These are phyloP conservation scores for Cryptosporidium ubiquitum DNA, from an alignment of 169 alveolate species.

Conservation along the genomic window DNA sequence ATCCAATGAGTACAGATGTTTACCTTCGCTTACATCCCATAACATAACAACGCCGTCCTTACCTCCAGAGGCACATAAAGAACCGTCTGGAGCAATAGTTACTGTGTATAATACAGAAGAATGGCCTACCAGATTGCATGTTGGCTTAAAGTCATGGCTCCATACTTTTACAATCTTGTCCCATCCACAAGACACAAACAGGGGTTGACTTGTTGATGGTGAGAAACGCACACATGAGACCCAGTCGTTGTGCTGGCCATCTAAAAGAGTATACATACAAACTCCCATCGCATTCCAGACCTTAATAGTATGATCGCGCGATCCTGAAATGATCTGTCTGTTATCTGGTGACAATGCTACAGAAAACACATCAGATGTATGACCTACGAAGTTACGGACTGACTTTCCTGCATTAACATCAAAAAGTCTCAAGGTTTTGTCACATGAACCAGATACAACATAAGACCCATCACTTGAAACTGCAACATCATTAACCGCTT, in stretches of 20 bases:
- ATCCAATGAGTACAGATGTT: constrained; percentile 92
- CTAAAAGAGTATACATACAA: constrained; percentile 94
- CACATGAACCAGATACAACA: constrained; percentile 95
- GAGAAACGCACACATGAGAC: constrained; percentile 96
- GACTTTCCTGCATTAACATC: constrained; percentile 91
- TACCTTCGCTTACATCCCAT: constrained; percentile 96
- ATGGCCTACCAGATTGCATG: constrained; percentile 94
- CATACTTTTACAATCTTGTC: constrained; percentile 94
- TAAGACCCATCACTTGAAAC: constrained; percentile 93
- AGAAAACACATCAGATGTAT: constrained; percentile 93
- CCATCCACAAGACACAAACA: constrained; percentile 97
- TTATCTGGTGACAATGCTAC: constrained; percentile 98
- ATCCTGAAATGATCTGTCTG: constrained; percentile 98
- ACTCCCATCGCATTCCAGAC: constrained; percentile 98
- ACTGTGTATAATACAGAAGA: constrained; percentile 94
- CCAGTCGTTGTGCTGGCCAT: constrained; percentile 96
- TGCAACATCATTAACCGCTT: constrained; percentile 92
- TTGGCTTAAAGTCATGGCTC: constrained; percentile 89
- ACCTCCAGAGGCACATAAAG: constrained; percentile 99
- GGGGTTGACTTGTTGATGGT: constrained; percentile 93
- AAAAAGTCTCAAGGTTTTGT: constrained; percentile 92
- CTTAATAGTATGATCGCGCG: constrained; percentile 95
- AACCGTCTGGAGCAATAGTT: constrained; percentile 96
- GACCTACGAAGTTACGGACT: constrained; percentile 92
- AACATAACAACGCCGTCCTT: constrained; percentile 95